A percentile compares a stretch with the other conserved stretches of the same genome.
These are phyloP conservation scores for Boletus bicolor DNA, from an alignment of 768 basidiomycete species.

Conservation along the genomic window DNA sequence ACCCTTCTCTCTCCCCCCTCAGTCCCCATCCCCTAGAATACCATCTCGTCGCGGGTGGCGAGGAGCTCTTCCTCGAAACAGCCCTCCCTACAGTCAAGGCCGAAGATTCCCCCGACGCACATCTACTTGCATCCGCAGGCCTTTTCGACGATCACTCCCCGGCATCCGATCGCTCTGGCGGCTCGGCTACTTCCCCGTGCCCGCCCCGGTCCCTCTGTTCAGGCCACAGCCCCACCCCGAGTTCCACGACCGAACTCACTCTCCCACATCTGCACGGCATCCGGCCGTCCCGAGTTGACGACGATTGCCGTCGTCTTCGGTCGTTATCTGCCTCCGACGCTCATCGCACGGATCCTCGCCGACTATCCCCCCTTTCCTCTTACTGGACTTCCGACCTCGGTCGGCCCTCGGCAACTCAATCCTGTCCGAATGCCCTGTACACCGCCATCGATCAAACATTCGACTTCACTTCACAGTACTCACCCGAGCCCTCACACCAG, in stretches of 20 bases:
- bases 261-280: slow-evolving; percentile 21
- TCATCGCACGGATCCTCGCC: slow-evolving; percentile 29
- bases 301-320: slow-evolving; percentile 30
- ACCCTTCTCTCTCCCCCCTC: not conserved
- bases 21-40: slow-evolving; percentile 46
- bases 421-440: slow-evolving; percentile 26
- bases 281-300: slow-evolving; percentile 24
- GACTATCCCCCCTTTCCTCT: slow-evolving; percentile 32
- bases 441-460: slow-evolving; percentile 21
- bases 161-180: slow-evolving; percentile 30
- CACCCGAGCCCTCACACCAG: slow-evolving; percentile 24
- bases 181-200: slow-evolving; percentile 27
- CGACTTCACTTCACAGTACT: slow-evolving; percentile 20
- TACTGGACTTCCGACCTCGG: slow-evolving; percentile 27
- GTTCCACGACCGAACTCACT: slow-evolving; percentile 25
- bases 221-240: slow-evolving; percentile 22
- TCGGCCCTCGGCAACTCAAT: slow-evolving; percentile 26
- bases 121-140: slow-evolving; percentile 39
- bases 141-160: slow-evolving; percentile 33
- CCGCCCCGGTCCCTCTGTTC: slow-evolving; percentile 26
- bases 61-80: slow-evolving; percentile 59
- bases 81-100: slow-evolving; percentile 50
- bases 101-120: slow-evolving; percentile 49
- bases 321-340: slow-evolving; percentile 30
- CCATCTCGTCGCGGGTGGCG: slow-evolving; percentile 76